A percentile compares a stretch with the other conserved stretches of the same genome.
These are phyloP conservation scores for Xylariaceae sp. DNA, from an alignment of 2,329 filamentous ascomycete species.

Conservation along the genomic window DNA sequence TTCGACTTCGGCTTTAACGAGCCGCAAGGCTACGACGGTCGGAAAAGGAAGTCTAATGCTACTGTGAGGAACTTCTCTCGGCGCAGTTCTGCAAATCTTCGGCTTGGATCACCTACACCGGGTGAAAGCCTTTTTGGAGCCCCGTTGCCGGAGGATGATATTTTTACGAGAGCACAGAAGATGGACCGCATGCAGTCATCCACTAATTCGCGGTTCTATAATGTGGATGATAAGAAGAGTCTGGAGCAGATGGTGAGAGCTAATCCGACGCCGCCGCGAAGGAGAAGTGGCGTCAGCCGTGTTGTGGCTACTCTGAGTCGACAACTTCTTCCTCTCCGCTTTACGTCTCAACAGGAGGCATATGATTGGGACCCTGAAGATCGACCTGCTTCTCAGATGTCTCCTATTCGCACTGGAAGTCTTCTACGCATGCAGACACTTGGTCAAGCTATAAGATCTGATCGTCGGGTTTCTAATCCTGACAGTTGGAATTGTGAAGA, in stretches of 20 bases:
- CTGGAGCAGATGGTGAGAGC: too few relatives aligned
- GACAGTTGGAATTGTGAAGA: too few relatives aligned
- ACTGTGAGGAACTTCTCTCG: conserved; percentile 19
- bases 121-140: conserved; percentile 14
- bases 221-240: too few relatives aligned
- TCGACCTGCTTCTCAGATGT: conserved; percentile 4
- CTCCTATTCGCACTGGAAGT: conserved; percentile 17
- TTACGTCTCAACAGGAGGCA: neutral
- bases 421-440: conserved; percentile 20
- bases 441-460: conserved; percentile 18
- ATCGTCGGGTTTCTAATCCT: conserved; percentile 10
- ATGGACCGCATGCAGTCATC: too few relatives aligned
- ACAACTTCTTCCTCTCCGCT: conserved; percentile 7
- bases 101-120: conserved; percentile 14
- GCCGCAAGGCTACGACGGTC: neutral
- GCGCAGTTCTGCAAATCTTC: too few relatives aligned
- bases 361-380: conserved; percentile 1
- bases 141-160: conserved; percentile 13
- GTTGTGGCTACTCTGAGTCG: conserved; percentile 13
- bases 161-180: conserved; percentile 14
- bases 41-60: neutral
- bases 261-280: too few relatives aligned
- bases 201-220: too few relatives aligned
- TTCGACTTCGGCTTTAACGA: conserved; percentile 7
- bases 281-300: conserved; percentile 8